Evolutionary conservation across 2,329 filamentous ascomycete genomes (phyloP).

Genomic region (Colletotrichum sp.): DNA sequence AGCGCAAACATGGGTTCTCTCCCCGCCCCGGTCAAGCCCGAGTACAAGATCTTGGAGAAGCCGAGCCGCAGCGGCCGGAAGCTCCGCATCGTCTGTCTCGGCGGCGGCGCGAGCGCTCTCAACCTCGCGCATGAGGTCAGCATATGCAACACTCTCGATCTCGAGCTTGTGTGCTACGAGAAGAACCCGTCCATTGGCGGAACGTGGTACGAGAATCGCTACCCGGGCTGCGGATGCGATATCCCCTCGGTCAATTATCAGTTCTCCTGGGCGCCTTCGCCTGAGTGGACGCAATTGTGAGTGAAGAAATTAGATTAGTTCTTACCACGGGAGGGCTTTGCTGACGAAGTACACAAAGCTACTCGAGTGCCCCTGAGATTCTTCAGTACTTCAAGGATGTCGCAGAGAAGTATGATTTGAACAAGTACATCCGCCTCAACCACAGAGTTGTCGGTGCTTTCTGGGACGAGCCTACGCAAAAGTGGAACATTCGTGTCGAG

Average conservation of each 20-base stretch:
- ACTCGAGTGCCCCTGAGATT: slow-evolving; percentile 26
- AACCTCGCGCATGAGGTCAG: slow-evolving; percentile 29
- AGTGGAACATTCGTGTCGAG: slow-evolving; percentile 22
- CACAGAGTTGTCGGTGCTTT: slow-evolving; percentile 22
- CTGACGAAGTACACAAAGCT: neutral
- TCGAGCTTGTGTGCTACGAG: slow-evolving; percentile 30
- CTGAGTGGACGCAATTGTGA: slow-evolving; percentile 9
- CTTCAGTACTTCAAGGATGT: slow-evolving; percentile 27
- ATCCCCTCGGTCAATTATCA: slow-evolving; percentile 28
- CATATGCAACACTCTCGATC: slow-evolving; percentile 21
- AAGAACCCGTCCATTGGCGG: slow-evolving; percentile 30
- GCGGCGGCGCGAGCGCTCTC: slow-evolving; percentile 32
- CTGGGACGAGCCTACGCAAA: slow-evolving; percentile 27
- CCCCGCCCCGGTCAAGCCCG: neutral
- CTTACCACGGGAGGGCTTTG: neutral
- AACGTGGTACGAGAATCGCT: slow-evolving; percentile 29
- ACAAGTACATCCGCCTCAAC: slow-evolving; percentile 24
- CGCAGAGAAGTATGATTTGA: slow-evolving; percentile 25
- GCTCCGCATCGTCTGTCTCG: slow-evolving; percentile 31
- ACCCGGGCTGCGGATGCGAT: slow-evolving; percentile 27
- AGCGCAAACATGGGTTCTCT: slow-evolving; percentile 12
- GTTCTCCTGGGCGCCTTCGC: slow-evolving; percentile 14
- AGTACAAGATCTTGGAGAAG: slow-evolving; percentile 27
- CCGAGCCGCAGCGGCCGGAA: slow-evolving; percentile 26
- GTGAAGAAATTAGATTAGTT: neutral